Base-by-base conservation (phyloP, 1,139 yeast species). In the Yarrowia galli region DNA sequence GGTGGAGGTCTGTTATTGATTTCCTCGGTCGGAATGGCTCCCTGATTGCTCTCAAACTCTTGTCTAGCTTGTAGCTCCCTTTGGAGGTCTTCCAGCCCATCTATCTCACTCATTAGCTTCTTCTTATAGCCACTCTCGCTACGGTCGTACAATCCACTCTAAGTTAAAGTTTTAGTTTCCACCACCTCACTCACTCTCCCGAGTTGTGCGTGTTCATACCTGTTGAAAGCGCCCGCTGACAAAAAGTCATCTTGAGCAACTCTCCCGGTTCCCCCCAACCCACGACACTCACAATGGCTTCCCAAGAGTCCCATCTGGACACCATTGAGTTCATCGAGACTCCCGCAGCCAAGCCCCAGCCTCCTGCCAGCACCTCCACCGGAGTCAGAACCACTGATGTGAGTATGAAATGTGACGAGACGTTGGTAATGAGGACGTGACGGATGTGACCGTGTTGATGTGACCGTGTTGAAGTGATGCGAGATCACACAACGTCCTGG, bases 381-480 rank as follows among this genome's bases (percentile, higher is more conserved):
- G 95, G 95, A 20, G 84, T 88, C 64, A 79, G 82, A 73, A 88
- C 92, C 70, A 85, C 90, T 56, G 86, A 80, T 64, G 61, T 54
- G 48, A 40, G 61, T 54, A 54, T 23, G 10, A 20, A 5, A 25
- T 25, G 28, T 25, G 28, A 25, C 28, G 28, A 25, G 28, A 25
- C 28, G 28, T 25, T 25, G 28, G 6, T n/a, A n/a, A n/a, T n/a
- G n/a, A n/a, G n/a, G n/a, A n/a, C n/a, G n/a, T n/a, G n/a, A n/a
- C n/a, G n/a, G n/a, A n/a, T n/a, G n/a, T n/a, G n/a, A n/a, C n/a
- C n/a, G n/a, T n/a, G n/a, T n/a, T n/a, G n/a, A n/a, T n/a, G n/a
- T n/a, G n/a, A n/a, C n/a, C n/a, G n/a, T n/a, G n/a, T n/a, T n/a
- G n/a, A n/a, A n/a, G n/a, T n/a, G n/a, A n/a, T n/a, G n/a, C n/a